Conservation (phyloP, 2,329 filamentous ascomycete genomes). For the Aspergillus sp. region DNA sequence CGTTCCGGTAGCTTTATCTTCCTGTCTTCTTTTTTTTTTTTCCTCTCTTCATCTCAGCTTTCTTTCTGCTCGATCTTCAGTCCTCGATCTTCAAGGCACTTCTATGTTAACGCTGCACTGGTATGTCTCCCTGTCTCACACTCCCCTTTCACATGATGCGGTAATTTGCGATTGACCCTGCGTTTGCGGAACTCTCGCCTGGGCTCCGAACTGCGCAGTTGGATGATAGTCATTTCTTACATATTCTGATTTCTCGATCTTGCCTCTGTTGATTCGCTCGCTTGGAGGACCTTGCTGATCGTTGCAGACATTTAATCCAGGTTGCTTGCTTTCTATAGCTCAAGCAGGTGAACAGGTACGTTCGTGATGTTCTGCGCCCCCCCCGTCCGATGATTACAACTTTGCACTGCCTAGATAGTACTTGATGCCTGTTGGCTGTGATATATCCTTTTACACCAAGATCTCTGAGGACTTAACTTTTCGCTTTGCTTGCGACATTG, state of each 20-base stretch:
- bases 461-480: constrained; percentile 62
- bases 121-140: constrained; percentile 15
- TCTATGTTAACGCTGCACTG: constrained; percentile 6
- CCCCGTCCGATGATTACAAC: constrained; percentile 56
- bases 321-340: too few species aligned
- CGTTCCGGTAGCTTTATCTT: constrained; percentile 17
- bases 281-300: constrained; percentile 5
- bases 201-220: constrained; percentile 64
- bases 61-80: not conserved
- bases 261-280: constrained; percentile 3
- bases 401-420: constrained; percentile 58
- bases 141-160: constrained; percentile 58
- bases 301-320: not conserved
- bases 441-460: constrained; percentile 54
- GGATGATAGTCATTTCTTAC: constrained; percentile 93
- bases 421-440: constrained; percentile 51
- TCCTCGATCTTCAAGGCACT: constrained; percentile 1
- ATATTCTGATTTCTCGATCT: constrained; percentile 72
- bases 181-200: constrained; percentile 80
- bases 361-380: constrained; percentile 6
- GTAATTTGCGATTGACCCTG: constrained; percentile 99
- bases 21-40: constrained; percentile 8
- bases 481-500: constrained; percentile 9
- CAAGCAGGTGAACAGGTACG: constrained; percentile 14
- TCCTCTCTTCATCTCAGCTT: not conserved